Conservation (phyloP, 768 basidiomycete species). For the Holtermanniella nyarrowii region DNA sequence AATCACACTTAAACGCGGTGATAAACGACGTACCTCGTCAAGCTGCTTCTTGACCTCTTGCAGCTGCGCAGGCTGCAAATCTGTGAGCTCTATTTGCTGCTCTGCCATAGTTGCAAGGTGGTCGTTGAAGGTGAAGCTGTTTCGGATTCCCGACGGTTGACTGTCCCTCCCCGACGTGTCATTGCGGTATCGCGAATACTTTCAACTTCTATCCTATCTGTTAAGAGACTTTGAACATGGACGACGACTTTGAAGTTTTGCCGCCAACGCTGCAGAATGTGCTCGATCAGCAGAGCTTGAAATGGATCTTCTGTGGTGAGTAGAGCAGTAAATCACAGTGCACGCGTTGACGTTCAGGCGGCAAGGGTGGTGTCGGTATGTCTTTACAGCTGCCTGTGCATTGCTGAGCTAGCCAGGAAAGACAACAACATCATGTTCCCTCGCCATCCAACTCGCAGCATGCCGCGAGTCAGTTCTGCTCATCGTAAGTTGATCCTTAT, state of each 20-base stretch:
- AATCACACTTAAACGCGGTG: neutral
- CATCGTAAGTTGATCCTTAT: slow-evolving; percentile 57
- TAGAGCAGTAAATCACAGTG: slow-evolving; percentile 14
- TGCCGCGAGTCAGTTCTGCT: slow-evolving; percentile 89
- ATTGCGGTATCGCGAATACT: too few relatives aligned
- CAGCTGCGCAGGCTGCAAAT: slow-evolving; percentile 77
- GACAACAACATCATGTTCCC: slow-evolving; percentile 93
- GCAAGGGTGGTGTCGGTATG: slow-evolving; percentile 92
- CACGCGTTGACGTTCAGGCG: slow-evolving; percentile 51
- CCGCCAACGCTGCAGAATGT: slow-evolving; percentile 86
- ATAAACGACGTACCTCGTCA: slow-evolving; percentile 59
- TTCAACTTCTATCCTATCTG: too few relatives aligned
- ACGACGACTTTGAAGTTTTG: slow-evolving; percentile 50
- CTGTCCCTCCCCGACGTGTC: too few relatives aligned
- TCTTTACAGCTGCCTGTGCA: neutral
- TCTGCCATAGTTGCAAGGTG: slow-evolving; percentile 44
- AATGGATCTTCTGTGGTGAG: slow-evolving; percentile 98
- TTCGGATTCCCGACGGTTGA: too few relatives aligned
- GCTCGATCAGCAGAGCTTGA: slow-evolving; percentile 76
- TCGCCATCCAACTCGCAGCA: slow-evolving; percentile 90
- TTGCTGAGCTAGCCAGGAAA: slow-evolving; percentile 55
- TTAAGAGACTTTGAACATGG: too few relatives aligned
- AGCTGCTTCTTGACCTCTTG: slow-evolving; percentile 82
- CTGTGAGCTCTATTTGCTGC: slow-evolving; percentile 60
- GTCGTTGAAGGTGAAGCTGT: slow-evolving; percentile 1